These are phyloP conservation scores for Phaeosphaeria sp. DNA, from an alignment of 2,329 filamentous ascomycete species.

Conservation along the genomic window DNA sequence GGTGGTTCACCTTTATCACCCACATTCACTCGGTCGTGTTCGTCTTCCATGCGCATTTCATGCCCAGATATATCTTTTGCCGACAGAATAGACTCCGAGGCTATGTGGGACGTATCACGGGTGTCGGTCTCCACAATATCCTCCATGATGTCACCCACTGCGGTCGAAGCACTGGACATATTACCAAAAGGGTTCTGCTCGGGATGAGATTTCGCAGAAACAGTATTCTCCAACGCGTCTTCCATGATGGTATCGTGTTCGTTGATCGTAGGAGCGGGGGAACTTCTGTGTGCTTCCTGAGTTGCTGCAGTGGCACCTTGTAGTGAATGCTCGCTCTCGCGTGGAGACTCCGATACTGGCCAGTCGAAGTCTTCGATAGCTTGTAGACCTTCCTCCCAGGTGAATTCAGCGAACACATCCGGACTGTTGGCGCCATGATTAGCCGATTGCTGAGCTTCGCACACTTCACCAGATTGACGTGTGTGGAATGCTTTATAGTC, in stretches of 20 bases:
- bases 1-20: too few species aligned
- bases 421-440: conserved; percentile 11
- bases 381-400: conserved; percentile 28
- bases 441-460: conserved; percentile 2
- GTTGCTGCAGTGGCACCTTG: neutral
- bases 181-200: too few species aligned
- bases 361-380: conserved; percentile 37
- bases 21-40: too few species aligned
- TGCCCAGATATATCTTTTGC: too few species aligned
- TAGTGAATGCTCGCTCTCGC: neutral
- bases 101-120: neutral
- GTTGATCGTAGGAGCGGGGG: neutral
- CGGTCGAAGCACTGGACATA: too few species aligned
- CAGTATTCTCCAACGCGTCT: neutral
- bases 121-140: neutral
- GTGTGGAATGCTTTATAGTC: too few species aligned
- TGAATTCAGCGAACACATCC: neutral
- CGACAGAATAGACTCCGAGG: too few species aligned
- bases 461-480: too few species aligned
- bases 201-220: too few species aligned
- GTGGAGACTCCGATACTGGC: conserved; percentile 2
- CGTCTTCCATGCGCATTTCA: too few species aligned
- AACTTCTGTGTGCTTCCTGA: neutral
- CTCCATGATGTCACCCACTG: neutral
- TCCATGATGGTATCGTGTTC: neutral